A percentile compares a stretch with the other conserved stretches of the same genome.
phyloP scores from a whole-genome alignment of 345 rosid species.

The Boechera retrofracta region DNA sequence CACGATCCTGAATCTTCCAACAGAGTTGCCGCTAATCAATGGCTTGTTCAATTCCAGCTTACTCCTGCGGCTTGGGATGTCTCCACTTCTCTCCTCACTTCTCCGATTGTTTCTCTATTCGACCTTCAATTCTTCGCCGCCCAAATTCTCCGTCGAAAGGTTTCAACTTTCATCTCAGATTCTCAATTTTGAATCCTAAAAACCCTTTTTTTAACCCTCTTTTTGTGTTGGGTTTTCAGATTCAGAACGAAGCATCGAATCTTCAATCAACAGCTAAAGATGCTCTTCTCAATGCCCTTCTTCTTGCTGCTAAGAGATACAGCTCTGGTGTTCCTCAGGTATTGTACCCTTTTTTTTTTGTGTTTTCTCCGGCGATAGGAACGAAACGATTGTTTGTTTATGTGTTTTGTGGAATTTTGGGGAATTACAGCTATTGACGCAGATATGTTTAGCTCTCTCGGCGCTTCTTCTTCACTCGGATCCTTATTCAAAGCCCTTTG shows the following conservation, averaged over 20 bases:
- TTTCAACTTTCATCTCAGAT: slow-evolving; percentile 26
- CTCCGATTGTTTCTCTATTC: slow-evolving; percentile 60
- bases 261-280: slow-evolving; percentile 74
- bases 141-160: slow-evolving; percentile 97
- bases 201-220: background rate
- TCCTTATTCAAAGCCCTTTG: slow-evolving; percentile 83
- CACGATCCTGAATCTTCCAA: slow-evolving; percentile 91
- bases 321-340: slow-evolving; percentile 96
- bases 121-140: slow-evolving; percentile 95
- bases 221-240: slow-evolving; percentile 53
- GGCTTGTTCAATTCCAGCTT: slow-evolving; percentile 95
- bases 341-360: slow-evolving; percentile 36
- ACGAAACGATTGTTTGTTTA: background rate
- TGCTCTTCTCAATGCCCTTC: slow-evolving; percentile 82
- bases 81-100: slow-evolving; percentile 86
- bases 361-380: background rate
- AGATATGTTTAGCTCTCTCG: slow-evolving; percentile 91
- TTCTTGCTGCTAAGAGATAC: slow-evolving; percentile 81
- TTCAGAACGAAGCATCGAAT: slow-evolving; percentile 82
- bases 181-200: background rate
- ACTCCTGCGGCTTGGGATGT: slow-evolving; percentile 93
- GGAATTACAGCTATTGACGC: slow-evolving; percentile 76
- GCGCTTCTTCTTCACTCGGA: slow-evolving; percentile 75
- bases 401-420: slow-evolving; percentile 33
- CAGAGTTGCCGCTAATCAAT: slow-evolving; percentile 94